A percentile compares a stretch with the other conserved stretches of the same genome.
phyloP scores from a whole-genome alignment of 805 yeast species.

The Kuraishia hungarica region DNA sequence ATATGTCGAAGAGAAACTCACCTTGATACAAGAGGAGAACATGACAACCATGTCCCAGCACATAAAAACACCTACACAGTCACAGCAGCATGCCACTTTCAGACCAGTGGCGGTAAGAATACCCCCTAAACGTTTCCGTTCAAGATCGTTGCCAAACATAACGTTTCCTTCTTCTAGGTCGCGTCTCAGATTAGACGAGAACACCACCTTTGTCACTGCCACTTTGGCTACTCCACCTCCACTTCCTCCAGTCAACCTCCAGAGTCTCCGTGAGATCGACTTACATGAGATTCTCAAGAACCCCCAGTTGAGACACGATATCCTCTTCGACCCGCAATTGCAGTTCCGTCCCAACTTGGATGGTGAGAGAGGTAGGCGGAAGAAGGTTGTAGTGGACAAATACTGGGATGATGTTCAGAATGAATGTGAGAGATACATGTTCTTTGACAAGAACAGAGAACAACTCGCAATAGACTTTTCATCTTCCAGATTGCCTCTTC shows the following conservation, averaged over 20 bases:
- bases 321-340: conserved; percentile 82
- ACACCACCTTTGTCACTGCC: neutral
- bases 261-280: conserved; percentile 78
- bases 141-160: conserved; percentile 26
- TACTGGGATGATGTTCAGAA: conserved; percentile 74
- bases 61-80: neutral
- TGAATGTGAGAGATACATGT: conserved; percentile 27
- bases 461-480: conserved; percentile 12
- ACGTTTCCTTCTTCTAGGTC: conserved; percentile 15
- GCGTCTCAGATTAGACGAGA: neutral
- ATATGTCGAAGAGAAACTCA: conserved; percentile 4
- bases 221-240: conserved; percentile 27
- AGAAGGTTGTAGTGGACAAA: conserved; percentile 65
- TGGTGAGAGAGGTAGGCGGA: conserved; percentile 81
- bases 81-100: conserved; percentile 2
- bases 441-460: conserved; percentile 14
- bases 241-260: conserved; percentile 77
- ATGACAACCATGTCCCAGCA: conserved; percentile 3
- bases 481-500: conserved; percentile 48
- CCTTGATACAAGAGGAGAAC: conserved; percentile 5
- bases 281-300: conserved; percentile 81
- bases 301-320: conserved; percentile 90
- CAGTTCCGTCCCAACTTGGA: conserved; percentile 89
- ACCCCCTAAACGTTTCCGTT: conserved; percentile 19
- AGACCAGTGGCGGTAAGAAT: conserved; percentile 8